Percentiles rank a stretch among this genome's conserved stretches.
Conservation (phyloP, 805 yeast genomes). For the Spathaspora arborariae region DNA sequence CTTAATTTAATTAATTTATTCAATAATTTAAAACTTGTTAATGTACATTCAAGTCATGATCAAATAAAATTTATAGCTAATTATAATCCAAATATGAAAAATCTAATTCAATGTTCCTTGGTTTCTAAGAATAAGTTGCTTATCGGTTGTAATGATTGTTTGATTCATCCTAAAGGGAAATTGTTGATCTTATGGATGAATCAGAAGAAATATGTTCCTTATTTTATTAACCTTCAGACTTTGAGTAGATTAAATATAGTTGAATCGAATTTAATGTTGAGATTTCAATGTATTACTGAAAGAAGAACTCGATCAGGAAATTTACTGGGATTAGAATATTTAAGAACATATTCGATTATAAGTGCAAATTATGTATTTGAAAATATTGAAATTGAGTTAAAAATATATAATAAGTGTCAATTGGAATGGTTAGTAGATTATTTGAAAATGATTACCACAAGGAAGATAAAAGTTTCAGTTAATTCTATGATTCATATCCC, state of each 20-base stretch:
- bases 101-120: slow-evolving; percentile 1
- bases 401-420: neutral
- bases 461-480: neutral
- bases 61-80: slow-evolving; percentile 1
- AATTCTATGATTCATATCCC: neutral
- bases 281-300: slow-evolving; percentile 3
- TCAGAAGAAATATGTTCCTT: neutral
- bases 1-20: neutral
- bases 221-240: slow-evolving; percentile 5
- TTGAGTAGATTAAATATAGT: neutral
- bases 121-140: neutral
- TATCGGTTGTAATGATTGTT: neutral
- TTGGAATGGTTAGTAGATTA: slow-evolving; percentile 4
- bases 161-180: slow-evolving; percentile 7
- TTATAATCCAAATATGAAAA: slow-evolving; percentile 2
- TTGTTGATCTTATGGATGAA: slow-evolving; percentile 6
- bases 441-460: neutral
- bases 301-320: slow-evolving; percentile 3
- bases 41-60: neutral
- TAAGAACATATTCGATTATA: slow-evolving; percentile 4
- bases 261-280: neutral
- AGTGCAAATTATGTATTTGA: neutral
- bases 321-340: neutral
- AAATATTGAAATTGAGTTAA: slow-evolving; percentile 3
- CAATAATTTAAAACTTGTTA: neutral